phyloP scores from a whole-genome alignment of 208 protist species.

The Endotrypanum monterogeii region DNA sequence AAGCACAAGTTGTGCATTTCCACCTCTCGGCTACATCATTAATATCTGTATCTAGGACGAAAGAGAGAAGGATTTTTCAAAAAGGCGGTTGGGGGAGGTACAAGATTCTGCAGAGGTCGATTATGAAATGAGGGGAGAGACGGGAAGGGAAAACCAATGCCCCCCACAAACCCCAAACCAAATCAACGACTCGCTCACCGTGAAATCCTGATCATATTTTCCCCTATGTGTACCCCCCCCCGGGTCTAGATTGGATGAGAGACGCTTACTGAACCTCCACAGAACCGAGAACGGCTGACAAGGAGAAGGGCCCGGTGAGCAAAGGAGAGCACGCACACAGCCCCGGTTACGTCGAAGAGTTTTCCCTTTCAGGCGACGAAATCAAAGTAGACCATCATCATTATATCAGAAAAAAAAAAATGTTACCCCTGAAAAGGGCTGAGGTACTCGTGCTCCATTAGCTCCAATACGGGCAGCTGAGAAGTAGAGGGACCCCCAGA shows the following conservation, averaged over 20 bases:
- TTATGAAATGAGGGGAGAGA: neutral
- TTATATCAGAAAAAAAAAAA: no score
- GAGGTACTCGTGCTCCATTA: neutral
- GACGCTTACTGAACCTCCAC: neutral
- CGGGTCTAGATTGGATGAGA: neutral
- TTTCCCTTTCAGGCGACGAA: neutral
- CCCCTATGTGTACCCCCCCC: neutral
- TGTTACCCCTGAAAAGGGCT: neutral
- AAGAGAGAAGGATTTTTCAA: neutral
- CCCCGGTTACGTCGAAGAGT: neutral
- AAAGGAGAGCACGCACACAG: neutral
- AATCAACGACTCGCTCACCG: neutral
- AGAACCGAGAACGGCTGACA: neutral
- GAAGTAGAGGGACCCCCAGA: conserved; percentile 2
- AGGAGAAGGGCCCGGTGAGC: neutral
- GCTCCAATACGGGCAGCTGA: conserved; percentile 2
- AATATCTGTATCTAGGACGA: neutral
- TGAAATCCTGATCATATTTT: neutral
- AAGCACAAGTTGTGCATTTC: conserved; percentile 24
- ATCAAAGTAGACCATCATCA: neutral
- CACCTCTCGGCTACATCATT: neutral
- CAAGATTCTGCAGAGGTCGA: neutral
- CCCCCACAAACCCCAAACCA: neutral
- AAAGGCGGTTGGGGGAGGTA: neutral
- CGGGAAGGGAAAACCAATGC: neutral